Percentiles rank a stretch among this genome's conserved stretches.
These are phyloP conservation scores for Magnusiomyces fungicola DNA, from an alignment of 1,139 yeast genomes.

Conservation along the genomic window DNA sequence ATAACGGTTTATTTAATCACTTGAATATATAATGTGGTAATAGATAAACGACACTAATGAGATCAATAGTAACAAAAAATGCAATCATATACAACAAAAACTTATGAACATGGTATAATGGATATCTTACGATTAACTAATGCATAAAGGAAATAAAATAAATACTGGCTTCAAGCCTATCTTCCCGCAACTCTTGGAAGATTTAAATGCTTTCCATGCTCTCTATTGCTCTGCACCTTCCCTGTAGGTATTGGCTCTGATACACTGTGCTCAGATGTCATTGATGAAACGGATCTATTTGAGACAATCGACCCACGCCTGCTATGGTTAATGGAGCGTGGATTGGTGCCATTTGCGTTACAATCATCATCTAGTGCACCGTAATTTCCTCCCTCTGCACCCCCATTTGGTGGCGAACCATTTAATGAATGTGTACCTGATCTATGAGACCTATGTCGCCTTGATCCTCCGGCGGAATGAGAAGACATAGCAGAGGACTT, in stretches of 20 bases:
- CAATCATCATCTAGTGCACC: no score
- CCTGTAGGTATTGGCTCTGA: constrained; percentile 10
- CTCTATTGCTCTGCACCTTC: constrained; percentile 4
- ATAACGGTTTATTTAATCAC: no score
- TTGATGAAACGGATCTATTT: constrained; percentile 7
- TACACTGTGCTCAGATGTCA: constrained; percentile 11
- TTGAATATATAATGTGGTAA: no score
- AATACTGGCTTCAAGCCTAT: neutral
- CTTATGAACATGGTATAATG: no score
- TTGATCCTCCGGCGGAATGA: neutral
- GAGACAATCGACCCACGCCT: neutral
- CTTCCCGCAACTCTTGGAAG: constrained; percentile 6
- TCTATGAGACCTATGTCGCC: neutral
- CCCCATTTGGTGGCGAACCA: neutral
- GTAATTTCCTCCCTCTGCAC: no score
- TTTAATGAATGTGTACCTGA: neutral
- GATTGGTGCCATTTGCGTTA: no score
- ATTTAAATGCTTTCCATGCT: constrained; percentile 11
- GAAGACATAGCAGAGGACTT: neutral
- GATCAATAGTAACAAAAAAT: no score
- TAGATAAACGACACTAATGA: no score
- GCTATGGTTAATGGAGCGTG: no score
- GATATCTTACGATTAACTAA: no score
- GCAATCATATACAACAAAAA: no score
- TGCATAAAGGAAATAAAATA: neutral